Evolutionary conservation across 139 green algal species (phyloP).

Genomic region (Zygnema cylindricum): DNA sequence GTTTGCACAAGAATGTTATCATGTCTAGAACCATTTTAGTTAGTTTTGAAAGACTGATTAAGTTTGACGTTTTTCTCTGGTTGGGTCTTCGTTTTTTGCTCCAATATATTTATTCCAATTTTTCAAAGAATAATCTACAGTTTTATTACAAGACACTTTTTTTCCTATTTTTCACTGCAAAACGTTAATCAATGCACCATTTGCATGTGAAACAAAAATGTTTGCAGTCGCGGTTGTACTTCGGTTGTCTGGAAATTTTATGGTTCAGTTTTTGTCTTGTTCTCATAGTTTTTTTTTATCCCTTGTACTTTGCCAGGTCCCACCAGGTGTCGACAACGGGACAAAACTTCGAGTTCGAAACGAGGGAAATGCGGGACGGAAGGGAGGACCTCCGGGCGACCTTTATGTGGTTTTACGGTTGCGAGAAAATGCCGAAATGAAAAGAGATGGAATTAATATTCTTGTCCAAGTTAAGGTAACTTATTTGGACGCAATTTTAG

Average conservation of each 20-base stretch:
- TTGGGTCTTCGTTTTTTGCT: too few species aligned
- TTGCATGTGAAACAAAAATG: too few species aligned
- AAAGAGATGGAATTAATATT: slow-evolving; percentile 88
- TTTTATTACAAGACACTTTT: too few species aligned
- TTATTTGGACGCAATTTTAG: slow-evolving; percentile 94
- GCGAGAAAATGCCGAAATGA: slow-evolving; percentile 82
- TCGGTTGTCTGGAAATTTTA: background rate
- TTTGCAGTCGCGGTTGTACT: too few species aligned
- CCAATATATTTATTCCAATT: too few species aligned
- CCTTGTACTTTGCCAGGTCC: slow-evolving; percentile 69
- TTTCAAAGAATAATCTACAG: too few species aligned
- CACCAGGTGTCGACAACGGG: slow-evolving; percentile 87
- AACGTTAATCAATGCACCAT: too few species aligned
- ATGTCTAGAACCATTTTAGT: too few species aligned
- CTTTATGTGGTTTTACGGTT: slow-evolving; percentile 94
- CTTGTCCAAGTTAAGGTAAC: slow-evolving; percentile 80
- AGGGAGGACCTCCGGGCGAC: slow-evolving; percentile 77
- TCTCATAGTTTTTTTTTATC: background rate
- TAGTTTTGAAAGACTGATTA: too few species aligned
- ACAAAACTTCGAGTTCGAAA: slow-evolving; percentile 83
- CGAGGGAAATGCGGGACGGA: slow-evolving; percentile 74
- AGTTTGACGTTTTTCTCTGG: too few species aligned
- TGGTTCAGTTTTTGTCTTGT: slow-evolving; percentile 11
- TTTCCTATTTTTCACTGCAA: too few species aligned
- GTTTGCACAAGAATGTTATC: too few species aligned